Conservation (phyloP, 352 stramenopile species). For the Pythium utonaiense region DNA sequence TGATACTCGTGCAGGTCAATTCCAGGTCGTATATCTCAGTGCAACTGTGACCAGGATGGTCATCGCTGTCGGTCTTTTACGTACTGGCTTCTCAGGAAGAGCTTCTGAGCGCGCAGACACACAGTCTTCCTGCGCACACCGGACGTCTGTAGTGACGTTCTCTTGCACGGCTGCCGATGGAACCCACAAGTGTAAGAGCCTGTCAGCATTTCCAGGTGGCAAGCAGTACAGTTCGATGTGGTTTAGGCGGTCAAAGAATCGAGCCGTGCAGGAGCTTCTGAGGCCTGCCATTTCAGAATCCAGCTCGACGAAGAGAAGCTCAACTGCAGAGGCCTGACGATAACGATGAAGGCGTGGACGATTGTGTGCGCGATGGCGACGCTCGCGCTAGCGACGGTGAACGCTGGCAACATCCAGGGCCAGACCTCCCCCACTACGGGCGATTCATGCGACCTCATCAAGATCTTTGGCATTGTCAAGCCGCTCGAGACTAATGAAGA, state of each 20-base stretch:
- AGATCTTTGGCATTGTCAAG: conserved; percentile 32
- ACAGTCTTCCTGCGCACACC: background rate
- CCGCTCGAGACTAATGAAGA: conserved; percentile 31
- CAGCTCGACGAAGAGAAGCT: background rate
- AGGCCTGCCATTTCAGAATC: background rate
- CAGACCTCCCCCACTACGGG: background rate
- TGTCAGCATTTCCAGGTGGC: background rate
- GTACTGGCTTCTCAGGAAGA: background rate
- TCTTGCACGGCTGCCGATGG: background rate
- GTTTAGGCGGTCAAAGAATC: background rate
- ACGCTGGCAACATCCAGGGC: background rate
- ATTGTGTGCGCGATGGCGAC: conserved; percentile 12
- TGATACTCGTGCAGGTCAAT: background rate
- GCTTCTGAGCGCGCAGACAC: too few species aligned
- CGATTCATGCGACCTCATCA: conserved; percentile 33
- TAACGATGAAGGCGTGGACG: conserved; percentile 17
- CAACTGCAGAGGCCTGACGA: background rate
- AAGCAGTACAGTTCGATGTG: background rate
- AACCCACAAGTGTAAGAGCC: background rate
- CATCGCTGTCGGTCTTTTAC: background rate
- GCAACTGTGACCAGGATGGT: background rate
- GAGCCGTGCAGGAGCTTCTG: background rate
- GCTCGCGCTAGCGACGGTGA: conserved; percentile 10
- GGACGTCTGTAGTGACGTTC: background rate
- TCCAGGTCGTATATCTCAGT: background rate